Base-by-base conservation (phyloP, 129 eudicot genomes). In the Flaveria bidentis region DNA sequence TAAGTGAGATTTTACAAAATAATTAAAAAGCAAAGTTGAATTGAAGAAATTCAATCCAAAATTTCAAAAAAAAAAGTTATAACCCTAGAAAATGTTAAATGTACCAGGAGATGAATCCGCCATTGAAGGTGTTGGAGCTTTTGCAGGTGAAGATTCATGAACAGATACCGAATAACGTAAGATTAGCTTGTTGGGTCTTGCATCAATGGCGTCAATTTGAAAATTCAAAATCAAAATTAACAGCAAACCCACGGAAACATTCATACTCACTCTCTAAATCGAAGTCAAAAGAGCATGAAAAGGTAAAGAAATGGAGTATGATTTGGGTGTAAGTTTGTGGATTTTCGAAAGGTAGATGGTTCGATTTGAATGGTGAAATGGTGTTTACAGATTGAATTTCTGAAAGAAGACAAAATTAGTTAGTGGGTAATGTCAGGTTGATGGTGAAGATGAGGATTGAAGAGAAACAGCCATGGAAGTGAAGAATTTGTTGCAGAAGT, bases 71-170 rank as follows among this genome's bases (percentile, higher is more conserved):
- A 16, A 28, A 30, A 28, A 5, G 10, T 14, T 30, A 15, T 13
- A 57, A 57, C 82, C 62, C 76, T 67, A 75, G 52, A 69, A 60
- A 74, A 78, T 36, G 41, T 36, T 36, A 8, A 74, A 52, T 28
- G 66, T 66, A 90, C 96, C 96, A 33, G 89, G 86, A 72, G 91
- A 78, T 26, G 81, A 73, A 45, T 72, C 85, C 26, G 81, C 67
- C 85, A 73, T 57, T 67, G 79, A 74, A 52, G 89, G 60, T 2
- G 69, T 66, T 0, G 83, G 82, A 44, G 84, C 73, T 44, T 25
- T 41, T 17, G 77, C 72, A 55, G 86, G 85, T 75, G 91, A 75
- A 30, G 86, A 71, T 76, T 63, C 46, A 78, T 71, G 81, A 36
- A 75, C 56, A 49, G 79, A 71, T 46, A 33, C 1, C 17, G 79